Evolutionary conservation across 768 basidiomycete species (phyloP).

Genomic region (Lactarius trivialis): DNA sequence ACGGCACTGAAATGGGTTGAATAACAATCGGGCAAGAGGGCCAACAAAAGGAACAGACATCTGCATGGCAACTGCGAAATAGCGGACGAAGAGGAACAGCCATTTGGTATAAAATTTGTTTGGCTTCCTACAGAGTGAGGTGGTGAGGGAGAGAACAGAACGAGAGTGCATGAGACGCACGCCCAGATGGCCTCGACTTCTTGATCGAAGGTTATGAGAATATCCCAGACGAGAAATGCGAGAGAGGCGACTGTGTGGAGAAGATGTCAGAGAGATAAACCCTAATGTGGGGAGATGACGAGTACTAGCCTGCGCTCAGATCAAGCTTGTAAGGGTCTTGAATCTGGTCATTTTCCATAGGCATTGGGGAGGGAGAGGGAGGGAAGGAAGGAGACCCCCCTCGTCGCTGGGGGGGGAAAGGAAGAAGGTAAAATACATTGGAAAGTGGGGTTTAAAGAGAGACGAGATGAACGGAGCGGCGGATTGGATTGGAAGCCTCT

Average conservation of each 20-base stretch:
- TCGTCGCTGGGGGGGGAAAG: neutral
- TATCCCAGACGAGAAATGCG: conserved; percentile 28
- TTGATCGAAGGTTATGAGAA: conserved; percentile 24
- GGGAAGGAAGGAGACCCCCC: neutral
- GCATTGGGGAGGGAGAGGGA: neutral
- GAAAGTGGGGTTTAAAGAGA: neutral
- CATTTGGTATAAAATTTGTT: conserved; percentile 27
- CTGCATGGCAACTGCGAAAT: conserved; percentile 20
- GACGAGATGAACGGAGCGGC: neutral
- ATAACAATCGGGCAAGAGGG: neutral
- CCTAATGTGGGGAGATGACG: neutral
- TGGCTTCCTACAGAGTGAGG: conserved; percentile 23
- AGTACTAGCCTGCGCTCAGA: neutral
- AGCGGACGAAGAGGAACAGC: conserved; percentile 24
- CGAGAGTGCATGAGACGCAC: conserved; percentile 21
- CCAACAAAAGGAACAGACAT: neutral
- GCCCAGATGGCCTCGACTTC: conserved; percentile 31
- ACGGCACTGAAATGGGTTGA: conserved; percentile 5
- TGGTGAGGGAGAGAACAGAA: no score
- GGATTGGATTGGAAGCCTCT: neutral
- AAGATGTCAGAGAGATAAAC: no score
- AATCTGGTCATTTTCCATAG: neutral
- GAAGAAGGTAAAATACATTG: neutral
- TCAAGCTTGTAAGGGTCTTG: neutral
- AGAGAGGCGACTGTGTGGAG: conserved; percentile 26